Evolutionary conservation across 2,329 filamentous ascomycete genomes (phyloP), one percentile per base, ranked within the genome.

Genomic region (Thelonectria rubi): DNA sequence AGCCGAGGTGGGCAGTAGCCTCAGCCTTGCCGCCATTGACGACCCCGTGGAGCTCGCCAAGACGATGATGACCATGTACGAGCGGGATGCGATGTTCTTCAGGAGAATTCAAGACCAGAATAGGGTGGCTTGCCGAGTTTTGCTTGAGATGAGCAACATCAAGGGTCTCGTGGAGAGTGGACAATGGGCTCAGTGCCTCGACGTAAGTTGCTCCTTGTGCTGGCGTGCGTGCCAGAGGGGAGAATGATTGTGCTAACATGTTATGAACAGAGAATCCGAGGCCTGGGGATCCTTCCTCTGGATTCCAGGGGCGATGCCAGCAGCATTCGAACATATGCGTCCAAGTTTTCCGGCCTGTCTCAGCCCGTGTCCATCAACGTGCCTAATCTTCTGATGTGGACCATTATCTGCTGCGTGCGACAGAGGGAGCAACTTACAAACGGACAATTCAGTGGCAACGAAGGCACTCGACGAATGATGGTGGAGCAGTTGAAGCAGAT

Each of bases 311-410:
- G 92, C 71, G 90, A 94, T 72, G 88, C 95, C 60, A 86, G 88
- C 70, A 85, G 84, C 50, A 94, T 99, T 78, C 92, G 95, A 65
- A 85, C 85, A 66, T 89, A 89, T 63, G 93, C 94, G 1, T 88
- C 92, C 70, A 90, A 89, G 64, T 98, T 99, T 79, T 86, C 92
- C 15, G 83, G 85, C 2, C 85, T 97, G 42, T 87, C 93, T 4
- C 88, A 92, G 68, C 87, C 93, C 8, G 91, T 99, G 42, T 90
- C 94, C 3, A 89, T 92, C 74, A 97, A 95, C 72, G 89, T 97
- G 70, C 94, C 94, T 17, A 93, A 94, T 76, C 83, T 98, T 64
- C 85, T 99, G 65, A 90, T 97, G 80, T 98, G 95, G 95, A 93
- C 93, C 51, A 92, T 99, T 68, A 86, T 90, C 43, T 93, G 91